Evolutionary conservation across 2,329 filamentous ascomycete genomes (phyloP).

Genomic region (Pseudopyrenochaeta lycopersici): DNA sequence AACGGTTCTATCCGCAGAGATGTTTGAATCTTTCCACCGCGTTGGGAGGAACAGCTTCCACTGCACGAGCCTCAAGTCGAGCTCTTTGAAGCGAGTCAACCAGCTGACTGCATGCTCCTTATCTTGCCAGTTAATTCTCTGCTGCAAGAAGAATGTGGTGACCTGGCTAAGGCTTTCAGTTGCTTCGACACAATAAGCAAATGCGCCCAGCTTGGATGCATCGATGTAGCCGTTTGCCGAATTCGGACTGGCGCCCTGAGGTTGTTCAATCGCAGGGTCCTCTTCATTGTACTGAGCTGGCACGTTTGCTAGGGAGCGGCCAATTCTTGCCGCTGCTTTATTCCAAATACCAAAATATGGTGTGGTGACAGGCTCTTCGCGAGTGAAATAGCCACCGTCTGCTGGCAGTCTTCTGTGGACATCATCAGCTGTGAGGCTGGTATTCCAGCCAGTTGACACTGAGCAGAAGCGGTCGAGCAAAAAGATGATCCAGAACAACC

Average conservation of each 20-base stretch:
- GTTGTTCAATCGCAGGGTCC: slow-evolving; percentile 32
- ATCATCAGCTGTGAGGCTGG: slow-evolving; percentile 44
- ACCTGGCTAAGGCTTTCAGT: slow-evolving; percentile 46
- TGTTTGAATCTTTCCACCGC: slow-evolving; percentile 46
- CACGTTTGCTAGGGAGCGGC: slow-evolving; percentile 40
- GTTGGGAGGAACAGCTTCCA: slow-evolving; percentile 47
- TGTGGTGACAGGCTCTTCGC: slow-evolving; percentile 43
- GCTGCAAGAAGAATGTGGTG: slow-evolving; percentile 46
- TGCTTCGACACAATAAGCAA: slow-evolving; percentile 46
- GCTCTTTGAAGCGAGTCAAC: slow-evolving; percentile 46
- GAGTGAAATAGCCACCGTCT: slow-evolving; percentile 46
- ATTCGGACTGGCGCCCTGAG: slow-evolving; percentile 38
- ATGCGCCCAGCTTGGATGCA: slow-evolving; percentile 44
- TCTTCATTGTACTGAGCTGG: slow-evolving; percentile 48
- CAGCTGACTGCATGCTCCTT: slow-evolving; percentile 46
- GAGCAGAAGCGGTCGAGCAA: slow-evolving; percentile 46
- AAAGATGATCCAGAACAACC: slow-evolving; percentile 46
- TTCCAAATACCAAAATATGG: slow-evolving; percentile 49
- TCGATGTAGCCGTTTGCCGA: slow-evolving; percentile 44
- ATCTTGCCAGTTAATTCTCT: slow-evolving; percentile 45
- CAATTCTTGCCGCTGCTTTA: slow-evolving; percentile 43
- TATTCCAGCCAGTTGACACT: slow-evolving; percentile 45
- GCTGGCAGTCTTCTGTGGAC: slow-evolving; percentile 44
- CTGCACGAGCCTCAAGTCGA: slow-evolving; percentile 44
- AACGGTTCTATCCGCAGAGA: slow-evolving; percentile 35